phyloP scores from a whole-genome alignment of 139 green algal genomes.

The Coccomyxa sp. region DNA sequence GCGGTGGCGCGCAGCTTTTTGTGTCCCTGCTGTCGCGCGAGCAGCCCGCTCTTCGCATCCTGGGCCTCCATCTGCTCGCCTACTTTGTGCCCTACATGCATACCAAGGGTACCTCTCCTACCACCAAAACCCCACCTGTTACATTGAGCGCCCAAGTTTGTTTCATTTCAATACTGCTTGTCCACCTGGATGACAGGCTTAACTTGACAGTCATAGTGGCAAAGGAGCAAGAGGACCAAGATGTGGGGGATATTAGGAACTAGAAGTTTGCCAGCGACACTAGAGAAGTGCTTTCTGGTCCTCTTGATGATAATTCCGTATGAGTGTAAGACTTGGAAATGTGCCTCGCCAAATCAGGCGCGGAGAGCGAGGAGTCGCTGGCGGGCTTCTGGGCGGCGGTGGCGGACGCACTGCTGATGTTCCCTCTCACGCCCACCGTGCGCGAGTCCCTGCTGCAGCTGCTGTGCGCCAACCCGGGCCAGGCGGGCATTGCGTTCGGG shows the following conservation, averaged over 20 bases:
- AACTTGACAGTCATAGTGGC: too few relatives aligned
- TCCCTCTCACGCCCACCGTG: slow-evolving; percentile 15
- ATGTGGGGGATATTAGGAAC: too few relatives aligned
- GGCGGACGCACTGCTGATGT: slow-evolving; percentile 22
- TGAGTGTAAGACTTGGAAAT: too few relatives aligned
- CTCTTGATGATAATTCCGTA: too few relatives aligned
- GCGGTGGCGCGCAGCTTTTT: slow-evolving; percentile 15
- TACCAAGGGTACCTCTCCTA: too few relatives aligned
- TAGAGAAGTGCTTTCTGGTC: too few relatives aligned
- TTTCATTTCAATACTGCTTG: too few relatives aligned
- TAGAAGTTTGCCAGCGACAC: too few relatives aligned
- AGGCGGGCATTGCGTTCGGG: background rate
- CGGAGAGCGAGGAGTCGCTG: background rate
- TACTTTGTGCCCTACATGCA: slow-evolving; percentile 14
- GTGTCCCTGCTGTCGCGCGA: slow-evolving; percentile 24
- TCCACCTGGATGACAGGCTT: too few relatives aligned
- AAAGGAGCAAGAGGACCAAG: too few relatives aligned
- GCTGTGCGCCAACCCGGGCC: slow-evolving; percentile 13
- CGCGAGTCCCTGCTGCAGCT: slow-evolving; percentile 31
- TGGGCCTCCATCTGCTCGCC: slow-evolving; percentile 28
- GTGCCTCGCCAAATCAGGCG: background rate
- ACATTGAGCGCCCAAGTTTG: too few relatives aligned
- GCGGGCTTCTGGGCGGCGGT: slow-evolving; percentile 13
- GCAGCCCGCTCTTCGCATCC: slow-evolving; percentile 31
- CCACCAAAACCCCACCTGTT: too few relatives aligned